Evolutionary conservation across 768 basidiomycete genomes (phyloP), one percentile per base, ranked within the genome.

Genomic region (Phylloporus sp.): DNA sequence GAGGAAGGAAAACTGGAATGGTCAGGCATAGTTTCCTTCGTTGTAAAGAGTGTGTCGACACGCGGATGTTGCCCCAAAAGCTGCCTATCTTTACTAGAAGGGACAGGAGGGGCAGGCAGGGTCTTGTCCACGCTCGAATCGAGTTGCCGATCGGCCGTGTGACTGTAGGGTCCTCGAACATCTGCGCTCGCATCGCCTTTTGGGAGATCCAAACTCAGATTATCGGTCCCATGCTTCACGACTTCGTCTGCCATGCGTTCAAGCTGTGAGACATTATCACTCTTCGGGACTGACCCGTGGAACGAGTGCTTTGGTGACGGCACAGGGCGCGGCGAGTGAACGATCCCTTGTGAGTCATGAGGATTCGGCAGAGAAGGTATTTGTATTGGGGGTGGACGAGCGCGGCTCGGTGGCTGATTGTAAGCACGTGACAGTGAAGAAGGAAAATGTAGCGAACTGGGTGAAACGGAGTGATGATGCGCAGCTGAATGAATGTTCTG

Each of bases 221-320:
- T 60, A 20, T 51, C 42, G 8, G 55, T 58, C 20, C n/a, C n/a
- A n/a, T 57, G 56, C 47, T 55, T 60, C 16, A 62, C 76, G 1
- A 79, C 82, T 50, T 78, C 78, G 28, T 80, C 84, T 0, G 85
- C 88, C 75, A 92, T 82, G 65, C 78, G 76, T 69, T 91, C 90
- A 47, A 91, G 73, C 54, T 77, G 73, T 52, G 81, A 80, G 7
- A 91, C 86, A n/a, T 81, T 63, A 5, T 54, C 43, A n/a, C 61
- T 67, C 43, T 57, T 69, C n/a, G 68, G 63, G 13, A 57, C 29
- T n/a, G 50, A 48, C 13, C 54, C 61, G 16, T 45, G 18, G 7
- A 57, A 81, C 0, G 82, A 80, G 36, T 75, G 75, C 56, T 84
- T 85, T 6, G 86, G 86, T 0, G 85, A 86, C 16, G 80, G 74